Base-by-base conservation (phyloP, 129 eudicot species). In the Oenanthe sinensis region DNA sequence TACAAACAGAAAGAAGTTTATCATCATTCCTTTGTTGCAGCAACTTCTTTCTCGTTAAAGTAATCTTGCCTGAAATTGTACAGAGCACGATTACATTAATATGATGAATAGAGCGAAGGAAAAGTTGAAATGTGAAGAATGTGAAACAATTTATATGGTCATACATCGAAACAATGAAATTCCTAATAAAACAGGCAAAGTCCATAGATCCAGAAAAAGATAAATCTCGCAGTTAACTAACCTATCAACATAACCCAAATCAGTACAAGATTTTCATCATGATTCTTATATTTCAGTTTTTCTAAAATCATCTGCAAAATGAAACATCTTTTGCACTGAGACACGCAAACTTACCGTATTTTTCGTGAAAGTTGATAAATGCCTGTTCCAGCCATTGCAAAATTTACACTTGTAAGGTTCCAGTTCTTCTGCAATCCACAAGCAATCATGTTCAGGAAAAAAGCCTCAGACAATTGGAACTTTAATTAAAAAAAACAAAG, bases 311-410 rank as follows among this genome's bases (percentile, higher is more conserved):
- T 24, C 77, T 39, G 52, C 37, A 24, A 5, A 20, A 72, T 39
- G 75, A 44, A 22, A 12, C 33, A 44, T 42, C 16, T 4, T 44
- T 81, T 39, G 24, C 47, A 17, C n/a, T n/a, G 12, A 70, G 46
- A 6, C 2, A 16, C 37, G 15, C 15, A 68, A 37, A 37, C 87
- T 87, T 75, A 92, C 97, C 85, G 77, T 78, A 95, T 90, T 75
- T 95, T 95, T 50, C 99, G 81, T 70, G 93, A 78, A 76, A 95
- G 94, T 82, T 95, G 99, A 83, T 90, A 95, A 54, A 95, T 78
- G 77, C 99, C 97, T 50, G 99, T 95, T 71, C 90, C 94, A 71
- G 97, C 97, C 99, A 95, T 91, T 14, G 97, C 99, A 63, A 95
- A 83, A 80, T 92, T 95, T 77, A 95, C 99, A 75, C 97, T 90